These are phyloP conservation scores for Tuber magnatum DNA, from an alignment of 495 filamentous ascomycete species.

Conservation along the genomic window DNA sequence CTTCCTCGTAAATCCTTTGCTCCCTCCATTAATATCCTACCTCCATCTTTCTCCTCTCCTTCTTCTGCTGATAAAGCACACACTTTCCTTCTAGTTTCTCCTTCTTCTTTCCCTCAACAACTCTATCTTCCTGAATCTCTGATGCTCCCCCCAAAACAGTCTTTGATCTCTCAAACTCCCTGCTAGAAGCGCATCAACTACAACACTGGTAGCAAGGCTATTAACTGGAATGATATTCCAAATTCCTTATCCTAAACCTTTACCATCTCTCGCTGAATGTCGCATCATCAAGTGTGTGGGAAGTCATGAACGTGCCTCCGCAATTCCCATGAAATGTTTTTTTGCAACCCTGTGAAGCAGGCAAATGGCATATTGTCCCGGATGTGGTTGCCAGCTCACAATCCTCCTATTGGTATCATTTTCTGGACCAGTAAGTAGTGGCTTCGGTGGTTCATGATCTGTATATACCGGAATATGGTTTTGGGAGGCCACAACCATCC, in stretches of 20 bases:
- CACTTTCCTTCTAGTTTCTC: too few relatives aligned
- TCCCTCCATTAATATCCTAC: neutral
- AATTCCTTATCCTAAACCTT: neutral
- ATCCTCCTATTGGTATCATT: neutral
- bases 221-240: neutral
- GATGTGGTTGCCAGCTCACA: neutral
- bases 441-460: neutral
- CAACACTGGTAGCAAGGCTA: neutral
- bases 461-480: neutral
- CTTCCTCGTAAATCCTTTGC: neutral
- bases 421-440: neutral
- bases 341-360: neutral
- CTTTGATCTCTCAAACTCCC: too few relatives aligned
- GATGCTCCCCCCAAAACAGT: too few relatives aligned
- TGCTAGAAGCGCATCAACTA: neutral
- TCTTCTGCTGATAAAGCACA: neutral
- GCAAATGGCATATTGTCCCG: neutral
- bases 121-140: too few relatives aligned
- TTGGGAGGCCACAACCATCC: neutral
- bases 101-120: too few relatives aligned
- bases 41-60: too few relatives aligned
- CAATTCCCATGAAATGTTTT: neutral
- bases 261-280: neutral
- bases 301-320: neutral
- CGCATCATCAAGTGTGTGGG: fast-evolving